phyloP scores from a whole-genome alignment of 2,329 filamentous ascomycete genomes.

The Fusarium euwallaceae region DNA sequence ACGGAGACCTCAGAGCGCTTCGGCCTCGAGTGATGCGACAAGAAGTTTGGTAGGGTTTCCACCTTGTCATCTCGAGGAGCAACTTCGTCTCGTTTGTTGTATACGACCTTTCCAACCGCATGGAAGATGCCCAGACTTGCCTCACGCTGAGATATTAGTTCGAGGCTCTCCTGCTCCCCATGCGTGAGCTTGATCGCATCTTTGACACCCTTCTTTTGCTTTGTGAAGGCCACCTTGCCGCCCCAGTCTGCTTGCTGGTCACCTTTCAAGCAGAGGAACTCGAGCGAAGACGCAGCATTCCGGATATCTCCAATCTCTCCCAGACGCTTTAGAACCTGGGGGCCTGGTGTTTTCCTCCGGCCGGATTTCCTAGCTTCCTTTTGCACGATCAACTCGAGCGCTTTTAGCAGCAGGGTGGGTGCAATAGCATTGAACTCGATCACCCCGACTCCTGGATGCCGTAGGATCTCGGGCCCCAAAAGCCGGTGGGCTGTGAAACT shows the following conservation, averaged over 20 bases:
- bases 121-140: slow-evolving; percentile 95
- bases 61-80: slow-evolving; percentile 56
- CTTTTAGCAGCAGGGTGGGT: slow-evolving; percentile 85
- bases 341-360: slow-evolving; percentile 80
- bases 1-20: slow-evolving; percentile 75
- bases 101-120: slow-evolving; percentile 93
- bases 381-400: slow-evolving; percentile 82
- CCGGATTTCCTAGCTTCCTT: slow-evolving; percentile 88
- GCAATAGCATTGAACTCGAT: slow-evolving; percentile 97
- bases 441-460: slow-evolving; percentile 81
- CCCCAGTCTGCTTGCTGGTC: slow-evolving; percentile 82
- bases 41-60: slow-evolving; percentile 71
- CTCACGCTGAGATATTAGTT: slow-evolving; percentile 87
- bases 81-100: slow-evolving; percentile 86
- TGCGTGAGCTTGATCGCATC: slow-evolving; percentile 74
- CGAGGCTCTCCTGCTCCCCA: slow-evolving; percentile 83
- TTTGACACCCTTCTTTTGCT: slow-evolving; percentile 72
- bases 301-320: slow-evolving; percentile 92
- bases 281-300: slow-evolving; percentile 90
- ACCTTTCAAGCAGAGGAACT: slow-evolving; percentile 90
- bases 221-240: slow-evolving; percentile 78
- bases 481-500: slow-evolving; percentile 94
- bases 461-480: slow-evolving; percentile 86
- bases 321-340: slow-evolving; percentile 81
- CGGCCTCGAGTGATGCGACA: slow-evolving; percentile 69